These are phyloP conservation scores for Suillus spraguei DNA, from an alignment of 768 basidiomycete genomes.

Conservation along the genomic window DNA sequence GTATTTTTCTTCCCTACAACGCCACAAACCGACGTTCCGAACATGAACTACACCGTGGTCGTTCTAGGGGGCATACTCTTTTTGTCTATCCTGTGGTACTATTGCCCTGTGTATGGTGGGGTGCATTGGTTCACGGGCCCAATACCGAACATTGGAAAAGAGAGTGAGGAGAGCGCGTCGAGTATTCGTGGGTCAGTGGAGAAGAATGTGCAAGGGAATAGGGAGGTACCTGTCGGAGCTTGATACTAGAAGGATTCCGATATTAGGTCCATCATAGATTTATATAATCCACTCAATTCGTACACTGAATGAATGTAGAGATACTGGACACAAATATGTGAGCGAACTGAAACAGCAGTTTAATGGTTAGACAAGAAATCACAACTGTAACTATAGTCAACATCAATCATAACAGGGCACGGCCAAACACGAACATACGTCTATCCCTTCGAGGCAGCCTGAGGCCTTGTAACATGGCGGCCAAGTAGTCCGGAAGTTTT, in stretches of 20 bases:
- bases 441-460: too few species aligned
- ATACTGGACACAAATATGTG: too few species aligned
- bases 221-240: conserved; percentile 21
- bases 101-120: conserved; percentile 70
- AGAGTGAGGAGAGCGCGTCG: background rate
- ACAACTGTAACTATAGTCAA: too few species aligned
- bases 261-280: background rate
- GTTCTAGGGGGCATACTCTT: conserved; percentile 62
- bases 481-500: too few species aligned
- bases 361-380: too few species aligned
- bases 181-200: conserved; percentile 8
- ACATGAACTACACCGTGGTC: conserved; percentile 76
- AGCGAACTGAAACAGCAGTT: too few species aligned
- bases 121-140: conserved; percentile 74
- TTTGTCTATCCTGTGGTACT: conserved; percentile 65
- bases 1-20: conserved; percentile 67
- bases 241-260: background rate
- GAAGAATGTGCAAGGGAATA: background rate
- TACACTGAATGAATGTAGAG: background rate
- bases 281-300: background rate
- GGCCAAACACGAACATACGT: too few species aligned
- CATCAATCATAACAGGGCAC: too few species aligned
- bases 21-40: conserved; percentile 42
- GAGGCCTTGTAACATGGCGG: too few species aligned
- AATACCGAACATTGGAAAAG: conserved; percentile 44